Conservation (phyloP, 2,329 filamentous ascomycete species). For the Fusarium begoniae region DNA sequence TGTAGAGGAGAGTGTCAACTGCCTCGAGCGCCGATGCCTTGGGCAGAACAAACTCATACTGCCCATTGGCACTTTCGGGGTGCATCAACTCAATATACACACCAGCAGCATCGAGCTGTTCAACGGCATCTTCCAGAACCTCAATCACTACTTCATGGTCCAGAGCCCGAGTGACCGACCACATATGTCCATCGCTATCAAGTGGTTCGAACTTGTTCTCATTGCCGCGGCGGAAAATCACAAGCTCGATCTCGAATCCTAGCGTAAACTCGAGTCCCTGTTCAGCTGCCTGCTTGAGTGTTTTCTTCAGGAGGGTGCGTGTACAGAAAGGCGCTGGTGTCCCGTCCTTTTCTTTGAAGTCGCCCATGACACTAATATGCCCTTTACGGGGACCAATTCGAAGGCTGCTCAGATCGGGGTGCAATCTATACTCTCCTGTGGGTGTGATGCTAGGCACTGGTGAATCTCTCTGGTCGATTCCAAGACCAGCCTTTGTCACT, state of each 20-base stretch:
- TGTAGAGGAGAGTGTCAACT: slow-evolving; percentile 75
- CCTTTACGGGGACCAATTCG: slow-evolving; percentile 65
- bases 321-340: slow-evolving; percentile 67
- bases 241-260: slow-evolving; percentile 85
- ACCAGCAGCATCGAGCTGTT: slow-evolving; percentile 66
- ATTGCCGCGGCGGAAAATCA: slow-evolving; percentile 66
- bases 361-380: slow-evolving; percentile 73
- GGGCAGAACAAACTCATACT: slow-evolving; percentile 80
- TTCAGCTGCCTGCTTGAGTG: slow-evolving; percentile 60
- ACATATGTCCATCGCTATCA: slow-evolving; percentile 72
- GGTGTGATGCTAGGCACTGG: slow-evolving; percentile 62
- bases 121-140: slow-evolving; percentile 72
- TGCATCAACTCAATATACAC: slow-evolving; percentile 79
- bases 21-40: slow-evolving; percentile 70
- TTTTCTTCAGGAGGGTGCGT: slow-evolving; percentile 66
- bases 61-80: slow-evolving; percentile 75
- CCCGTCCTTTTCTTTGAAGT: slow-evolving; percentile 69
- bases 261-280: slow-evolving; percentile 68
- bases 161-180: slow-evolving; percentile 72
- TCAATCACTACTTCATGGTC: slow-evolving; percentile 64
- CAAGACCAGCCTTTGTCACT: slow-evolving; percentile 71
- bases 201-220: slow-evolving; percentile 54
- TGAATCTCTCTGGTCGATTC: slow-evolving; percentile 73
- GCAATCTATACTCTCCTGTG: slow-evolving; percentile 72
- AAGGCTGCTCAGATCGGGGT: slow-evolving; percentile 72